Percentiles rank a stretch among this genome's conserved stretches.
Conservation (phyloP, 176 grass and related monocot species). For the Bolboschoenus planiculmis region DNA sequence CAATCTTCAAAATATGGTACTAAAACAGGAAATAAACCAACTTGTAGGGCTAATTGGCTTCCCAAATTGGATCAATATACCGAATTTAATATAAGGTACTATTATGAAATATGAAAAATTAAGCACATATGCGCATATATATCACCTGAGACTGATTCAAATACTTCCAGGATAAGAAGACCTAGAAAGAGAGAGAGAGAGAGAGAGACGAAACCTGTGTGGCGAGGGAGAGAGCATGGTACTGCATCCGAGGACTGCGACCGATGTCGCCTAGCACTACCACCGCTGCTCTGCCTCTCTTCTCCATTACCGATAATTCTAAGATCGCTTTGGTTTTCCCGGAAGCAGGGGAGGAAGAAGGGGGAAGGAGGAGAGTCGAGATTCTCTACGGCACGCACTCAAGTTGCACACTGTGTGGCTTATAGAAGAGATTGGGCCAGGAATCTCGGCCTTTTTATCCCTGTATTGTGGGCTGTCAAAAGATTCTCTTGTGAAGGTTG, state of each 20-base stretch:
- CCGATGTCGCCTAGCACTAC: constrained; percentile 94
- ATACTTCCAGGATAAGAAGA: background rate
- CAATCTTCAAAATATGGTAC: background rate
- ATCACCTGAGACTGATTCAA: background rate
- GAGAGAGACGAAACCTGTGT: constrained; percentile 35
- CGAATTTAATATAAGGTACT: background rate
- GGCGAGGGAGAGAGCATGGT: constrained; percentile 91
- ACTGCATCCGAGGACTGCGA: constrained; percentile 94
- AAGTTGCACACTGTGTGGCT: background rate
- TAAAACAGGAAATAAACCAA: background rate
- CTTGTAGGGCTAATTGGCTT: background rate
- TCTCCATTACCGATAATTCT: constrained; percentile 7
- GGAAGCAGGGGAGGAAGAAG: background rate
- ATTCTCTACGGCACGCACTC: background rate
- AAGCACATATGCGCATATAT: background rate
- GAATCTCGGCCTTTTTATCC: background rate
- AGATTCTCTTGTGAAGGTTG: too few relatives aligned
- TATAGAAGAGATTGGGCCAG: background rate
- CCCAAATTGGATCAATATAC: background rate
- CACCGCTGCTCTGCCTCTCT: constrained; percentile 53
- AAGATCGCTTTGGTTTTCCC: background rate
- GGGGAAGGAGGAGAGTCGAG: background rate
- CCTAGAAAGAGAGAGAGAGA: background rate
- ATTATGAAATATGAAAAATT: constrained; percentile 8
- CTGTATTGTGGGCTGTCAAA: background rate